These are phyloP conservation scores for Cicer yamashitae DNA, from an alignment of 306 rosid species.

Conservation along the genomic window DNA sequence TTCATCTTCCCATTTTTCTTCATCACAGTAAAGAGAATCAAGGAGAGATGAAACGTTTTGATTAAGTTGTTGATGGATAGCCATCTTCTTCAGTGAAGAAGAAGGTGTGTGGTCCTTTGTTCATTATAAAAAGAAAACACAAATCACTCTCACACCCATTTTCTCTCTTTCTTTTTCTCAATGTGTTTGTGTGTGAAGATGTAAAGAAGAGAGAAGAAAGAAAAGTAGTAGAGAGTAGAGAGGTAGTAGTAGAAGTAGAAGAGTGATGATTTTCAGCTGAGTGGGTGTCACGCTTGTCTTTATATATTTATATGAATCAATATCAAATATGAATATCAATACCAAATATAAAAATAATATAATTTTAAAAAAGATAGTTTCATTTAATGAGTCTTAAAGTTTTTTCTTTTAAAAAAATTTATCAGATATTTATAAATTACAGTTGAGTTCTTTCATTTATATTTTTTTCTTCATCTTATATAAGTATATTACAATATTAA, in stretches of 20 bases:
- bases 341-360: too few relatives aligned
- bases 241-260: slow-evolving; percentile 17
- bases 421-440: too few relatives aligned
- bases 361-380: too few relatives aligned
- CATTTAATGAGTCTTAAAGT: too few relatives aligned
- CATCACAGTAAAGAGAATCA: slow-evolving; percentile 82
- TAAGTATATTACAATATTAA: too few relatives aligned
- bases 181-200: slow-evolving; percentile 27
- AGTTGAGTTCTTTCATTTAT: too few relatives aligned
- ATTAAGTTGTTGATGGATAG: slow-evolving; percentile 53
- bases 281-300: slow-evolving; percentile 86
- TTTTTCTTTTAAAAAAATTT: too few relatives aligned
- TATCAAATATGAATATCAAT: not conserved
- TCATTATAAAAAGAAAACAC: slow-evolving; percentile 57
- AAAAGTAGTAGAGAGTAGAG: not conserved
- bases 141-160: slow-evolving; percentile 52
- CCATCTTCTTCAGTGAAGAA: slow-evolving; percentile 81
- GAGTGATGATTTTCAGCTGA: slow-evolving; percentile 53
- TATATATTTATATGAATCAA: slow-evolving; percentile 41
- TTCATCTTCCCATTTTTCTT: slow-evolving; percentile 71
- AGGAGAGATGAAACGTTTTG: slow-evolving; percentile 53
- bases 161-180: slow-evolving; percentile 10
- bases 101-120: slow-evolving; percentile 52
- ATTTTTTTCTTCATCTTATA: too few relatives aligned
- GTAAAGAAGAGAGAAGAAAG: slow-evolving; percentile 35